Conservation (phyloP, 768 basidiomycete genomes). For the Boletus insuetus region DNA sequence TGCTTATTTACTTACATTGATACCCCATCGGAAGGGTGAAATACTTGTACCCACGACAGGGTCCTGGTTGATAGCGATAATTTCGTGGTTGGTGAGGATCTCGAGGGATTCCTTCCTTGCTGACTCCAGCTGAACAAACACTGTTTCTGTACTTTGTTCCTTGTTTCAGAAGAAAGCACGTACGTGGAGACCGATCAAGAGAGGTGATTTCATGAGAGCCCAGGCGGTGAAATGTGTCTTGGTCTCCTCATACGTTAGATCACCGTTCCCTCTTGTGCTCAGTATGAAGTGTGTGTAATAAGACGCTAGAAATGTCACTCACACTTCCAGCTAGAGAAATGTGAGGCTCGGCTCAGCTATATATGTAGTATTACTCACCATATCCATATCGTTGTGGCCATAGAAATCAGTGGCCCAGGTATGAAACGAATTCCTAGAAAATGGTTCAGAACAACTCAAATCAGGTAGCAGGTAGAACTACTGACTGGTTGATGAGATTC, state of each 20-base stretch:
- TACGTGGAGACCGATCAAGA: slow-evolving; percentile 61
- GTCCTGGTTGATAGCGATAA: slow-evolving; percentile 70
- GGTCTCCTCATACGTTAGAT: slow-evolving; percentile 57
- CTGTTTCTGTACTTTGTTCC: neutral
- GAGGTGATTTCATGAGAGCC: slow-evolving; percentile 68
- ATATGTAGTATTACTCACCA: slow-evolving; percentile 38
- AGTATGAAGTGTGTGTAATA: neutral
- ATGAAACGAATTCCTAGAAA: slow-evolving; percentile 59
- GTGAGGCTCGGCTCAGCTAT: neutral
- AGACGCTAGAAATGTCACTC: slow-evolving; percentile 12
- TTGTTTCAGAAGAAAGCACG: slow-evolving; percentile 15
- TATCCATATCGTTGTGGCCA: slow-evolving; percentile 68
- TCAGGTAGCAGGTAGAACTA: neutral
- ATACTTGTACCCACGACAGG: slow-evolving; percentile 57
- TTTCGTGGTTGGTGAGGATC: slow-evolving; percentile 61
- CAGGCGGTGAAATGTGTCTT: slow-evolving; percentile 74
- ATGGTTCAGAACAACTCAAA: neutral
- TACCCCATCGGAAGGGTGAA: slow-evolving; percentile 67
- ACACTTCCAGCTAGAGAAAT: slow-evolving; percentile 52
- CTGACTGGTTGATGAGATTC: slow-evolving; percentile 53
- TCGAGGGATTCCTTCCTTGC: slow-evolving; percentile 49
- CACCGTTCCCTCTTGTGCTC: slow-evolving; percentile 54
- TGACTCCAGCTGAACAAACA: slow-evolving; percentile 41
- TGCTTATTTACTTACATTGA: slow-evolving; percentile 46
- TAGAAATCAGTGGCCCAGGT: slow-evolving; percentile 65